Evolutionary conservation across 2,329 filamentous ascomycete species (phyloP).

Genomic region (Phialophora expanda): DNA sequence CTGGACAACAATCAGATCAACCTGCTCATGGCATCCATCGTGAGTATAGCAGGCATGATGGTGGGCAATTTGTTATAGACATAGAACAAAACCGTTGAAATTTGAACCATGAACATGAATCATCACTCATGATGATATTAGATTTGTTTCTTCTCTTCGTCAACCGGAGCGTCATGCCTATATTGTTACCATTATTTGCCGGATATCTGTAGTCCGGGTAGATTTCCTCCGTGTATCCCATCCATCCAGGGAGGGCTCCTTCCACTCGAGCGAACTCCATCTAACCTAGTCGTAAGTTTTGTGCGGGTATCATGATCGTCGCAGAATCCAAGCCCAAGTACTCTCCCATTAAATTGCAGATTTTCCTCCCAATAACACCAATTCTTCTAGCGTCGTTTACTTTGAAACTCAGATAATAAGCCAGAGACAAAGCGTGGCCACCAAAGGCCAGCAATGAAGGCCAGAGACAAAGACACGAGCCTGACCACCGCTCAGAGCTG

Average conservation of each 20-base stretch:
- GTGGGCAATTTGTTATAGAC: conserved; percentile 46
- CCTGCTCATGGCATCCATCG: conserved; percentile 81
- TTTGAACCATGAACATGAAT: background rate
- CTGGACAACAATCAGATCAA: conserved; percentile 97
- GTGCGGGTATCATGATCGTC: conserved; percentile 26
- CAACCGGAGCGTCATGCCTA: conserved; percentile 1
- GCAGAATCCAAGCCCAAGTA: conserved; percentile 10
- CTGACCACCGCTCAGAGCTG: background rate
- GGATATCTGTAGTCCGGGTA: conserved; percentile 7
- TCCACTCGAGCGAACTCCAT: conserved; percentile 8
- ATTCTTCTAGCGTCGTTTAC: conserved; percentile 10
- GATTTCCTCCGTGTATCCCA: conserved; percentile 6
- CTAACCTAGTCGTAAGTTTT: conserved; percentile 12
- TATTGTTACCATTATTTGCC: conserved; percentile 15
- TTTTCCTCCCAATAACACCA: conserved; percentile 14
- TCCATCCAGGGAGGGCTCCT: conserved; percentile 1
- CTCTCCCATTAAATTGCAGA: conserved; percentile 4
- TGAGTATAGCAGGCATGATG: conserved; percentile 79
- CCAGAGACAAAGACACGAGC: background rate
- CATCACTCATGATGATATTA: background rate
- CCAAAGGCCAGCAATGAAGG: conserved; percentile 17
- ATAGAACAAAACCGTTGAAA: background rate
- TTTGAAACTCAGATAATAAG: conserved; percentile 17
- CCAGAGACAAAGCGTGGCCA: conserved; percentile 12
- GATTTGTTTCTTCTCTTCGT: background rate